phyloP scores from a whole-genome alignment of 129 eudicot genomes.

The Flaveria bidentis region DNA sequence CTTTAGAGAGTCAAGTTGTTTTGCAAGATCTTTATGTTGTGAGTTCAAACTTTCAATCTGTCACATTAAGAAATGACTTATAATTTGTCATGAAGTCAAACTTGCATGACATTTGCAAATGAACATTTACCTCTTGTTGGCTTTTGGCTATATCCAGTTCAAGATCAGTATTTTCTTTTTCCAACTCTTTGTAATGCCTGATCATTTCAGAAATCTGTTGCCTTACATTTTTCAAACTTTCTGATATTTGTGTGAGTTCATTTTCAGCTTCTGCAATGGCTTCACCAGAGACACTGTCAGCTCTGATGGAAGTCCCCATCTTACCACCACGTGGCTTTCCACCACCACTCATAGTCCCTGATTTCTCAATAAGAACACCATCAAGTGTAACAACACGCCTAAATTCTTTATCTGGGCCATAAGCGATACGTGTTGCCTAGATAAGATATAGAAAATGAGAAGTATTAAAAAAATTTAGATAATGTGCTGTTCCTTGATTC shows the following conservation, averaged over 20 bases:
- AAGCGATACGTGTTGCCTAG: slow-evolving; percentile 94
- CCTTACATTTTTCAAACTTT: slow-evolving; percentile 41
- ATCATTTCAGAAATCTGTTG: slow-evolving; percentile 55
- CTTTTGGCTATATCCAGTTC: slow-evolving; percentile 81
- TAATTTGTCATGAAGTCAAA: neutral
- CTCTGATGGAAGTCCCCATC: slow-evolving; percentile 84
- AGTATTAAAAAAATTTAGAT: neutral
- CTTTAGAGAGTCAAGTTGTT: slow-evolving; percentile 72
- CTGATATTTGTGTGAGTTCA: slow-evolving; percentile 57
- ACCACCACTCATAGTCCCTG: slow-evolving; percentile 99
- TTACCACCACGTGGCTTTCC: slow-evolving; percentile 97
- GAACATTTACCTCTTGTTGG: slow-evolving; percentile 67
- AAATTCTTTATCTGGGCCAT: slow-evolving; percentile 62
- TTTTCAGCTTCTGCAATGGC: slow-evolving; percentile 68
- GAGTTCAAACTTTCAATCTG: slow-evolving; percentile 83
- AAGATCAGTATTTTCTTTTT: slow-evolving; percentile 49
- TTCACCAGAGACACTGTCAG: slow-evolving; percentile 75
- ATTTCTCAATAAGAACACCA: slow-evolving; percentile 79
- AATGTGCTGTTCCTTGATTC: neutral
- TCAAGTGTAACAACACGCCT: slow-evolving; percentile 87
- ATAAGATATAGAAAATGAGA: neutral
- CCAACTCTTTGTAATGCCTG: slow-evolving; percentile 57
- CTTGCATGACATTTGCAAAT: neutral
- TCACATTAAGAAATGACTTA: neutral
- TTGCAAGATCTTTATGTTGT: slow-evolving; percentile 61